These are phyloP conservation scores for Aspergillus flavus DNA, from an alignment of 2,329 filamentous ascomycete species.

Conservation along the genomic window DNA sequence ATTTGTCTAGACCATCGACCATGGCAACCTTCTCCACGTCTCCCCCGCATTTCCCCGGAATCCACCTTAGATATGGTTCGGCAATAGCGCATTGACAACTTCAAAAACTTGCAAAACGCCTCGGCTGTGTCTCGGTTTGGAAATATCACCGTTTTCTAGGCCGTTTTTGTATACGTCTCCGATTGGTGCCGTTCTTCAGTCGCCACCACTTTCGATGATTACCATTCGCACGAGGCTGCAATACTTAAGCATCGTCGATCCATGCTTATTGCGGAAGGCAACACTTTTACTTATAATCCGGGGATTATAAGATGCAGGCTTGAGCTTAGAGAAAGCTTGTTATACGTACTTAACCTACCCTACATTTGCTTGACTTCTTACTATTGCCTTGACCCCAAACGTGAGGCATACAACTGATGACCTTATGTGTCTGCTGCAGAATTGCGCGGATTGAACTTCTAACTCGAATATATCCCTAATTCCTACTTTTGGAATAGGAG, in stretches of 20 bases:
- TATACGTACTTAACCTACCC: background rate
- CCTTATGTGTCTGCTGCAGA: background rate
- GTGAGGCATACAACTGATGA: background rate
- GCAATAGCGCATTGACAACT: background rate
- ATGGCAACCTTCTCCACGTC: background rate
- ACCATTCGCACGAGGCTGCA: background rate
- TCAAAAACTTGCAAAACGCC: conserved; percentile 17
- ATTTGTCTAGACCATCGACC: background rate
- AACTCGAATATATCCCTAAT: background rate
- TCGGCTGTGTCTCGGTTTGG: conserved; percentile 30
- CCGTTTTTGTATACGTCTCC: conserved; percentile 15
- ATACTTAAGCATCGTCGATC: conserved; percentile 13
- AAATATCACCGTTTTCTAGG: conserved; percentile 17
- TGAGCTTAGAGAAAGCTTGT: conserved; percentile 11
- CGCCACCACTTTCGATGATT: conserved; percentile 3
- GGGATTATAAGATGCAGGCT: conserved; percentile 12
- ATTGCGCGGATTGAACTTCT: background rate
- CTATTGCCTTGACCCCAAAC: background rate
- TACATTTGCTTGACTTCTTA: background rate
- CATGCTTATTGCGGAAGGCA: conserved; percentile 1
- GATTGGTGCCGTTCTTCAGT: background rate
- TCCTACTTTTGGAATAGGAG: background rate
- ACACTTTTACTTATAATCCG: background rate
- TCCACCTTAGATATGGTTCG: background rate
- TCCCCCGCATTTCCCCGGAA: background rate